Conservation (phyloP, 1,284 basidiomycete genomes). For the Melampsora occidentalis region DNA sequence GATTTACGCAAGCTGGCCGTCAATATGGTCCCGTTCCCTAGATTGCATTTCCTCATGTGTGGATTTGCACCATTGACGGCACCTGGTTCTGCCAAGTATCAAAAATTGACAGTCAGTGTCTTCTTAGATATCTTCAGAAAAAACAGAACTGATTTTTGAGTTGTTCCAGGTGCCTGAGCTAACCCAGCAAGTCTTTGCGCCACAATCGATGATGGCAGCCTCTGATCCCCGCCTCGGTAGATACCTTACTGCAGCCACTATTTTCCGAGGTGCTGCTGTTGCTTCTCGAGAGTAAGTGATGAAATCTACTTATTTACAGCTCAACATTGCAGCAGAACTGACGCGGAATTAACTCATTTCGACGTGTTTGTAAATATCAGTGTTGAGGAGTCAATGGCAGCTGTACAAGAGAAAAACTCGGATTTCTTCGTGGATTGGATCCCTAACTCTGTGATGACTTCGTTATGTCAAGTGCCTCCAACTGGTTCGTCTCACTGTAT, state of each 20-base stretch:
- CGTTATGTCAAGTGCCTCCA: conserved; percentile 50
- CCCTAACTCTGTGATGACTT: conserved; percentile 53
- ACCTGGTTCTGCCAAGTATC: conserved; percentile 54
- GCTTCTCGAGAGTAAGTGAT: conserved; percentile 49
- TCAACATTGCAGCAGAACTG: too few relatives aligned
- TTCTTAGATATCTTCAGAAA: background rate
- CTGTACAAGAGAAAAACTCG: conserved; percentile 52
- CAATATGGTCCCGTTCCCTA: conserved; percentile 53
- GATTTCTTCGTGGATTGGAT: conserved; percentile 54
- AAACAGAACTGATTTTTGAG: background rate
- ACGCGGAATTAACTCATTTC: background rate
- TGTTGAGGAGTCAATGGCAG: conserved; percentile 53
- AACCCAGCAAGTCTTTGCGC: conserved; percentile 53
- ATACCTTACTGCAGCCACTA: conserved; percentile 53
- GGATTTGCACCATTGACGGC: conserved; percentile 54
- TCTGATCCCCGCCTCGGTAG: conserved; percentile 53
- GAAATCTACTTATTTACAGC: conserved; percentile 38
- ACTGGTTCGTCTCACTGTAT: conserved; percentile 8
- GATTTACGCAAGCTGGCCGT: conserved; percentile 44
- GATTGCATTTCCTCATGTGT: conserved; percentile 54
- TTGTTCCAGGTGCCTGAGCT: conserved; percentile 51
- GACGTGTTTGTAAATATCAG: background rate
- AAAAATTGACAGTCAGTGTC: conserved; percentile 32
- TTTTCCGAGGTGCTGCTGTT: conserved; percentile 52
- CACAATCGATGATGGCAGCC: conserved; percentile 54